Evolutionary conservation across 768 basidiomycete species (phyloP).

Genomic region (Leccinum subgranulosum): DNA sequence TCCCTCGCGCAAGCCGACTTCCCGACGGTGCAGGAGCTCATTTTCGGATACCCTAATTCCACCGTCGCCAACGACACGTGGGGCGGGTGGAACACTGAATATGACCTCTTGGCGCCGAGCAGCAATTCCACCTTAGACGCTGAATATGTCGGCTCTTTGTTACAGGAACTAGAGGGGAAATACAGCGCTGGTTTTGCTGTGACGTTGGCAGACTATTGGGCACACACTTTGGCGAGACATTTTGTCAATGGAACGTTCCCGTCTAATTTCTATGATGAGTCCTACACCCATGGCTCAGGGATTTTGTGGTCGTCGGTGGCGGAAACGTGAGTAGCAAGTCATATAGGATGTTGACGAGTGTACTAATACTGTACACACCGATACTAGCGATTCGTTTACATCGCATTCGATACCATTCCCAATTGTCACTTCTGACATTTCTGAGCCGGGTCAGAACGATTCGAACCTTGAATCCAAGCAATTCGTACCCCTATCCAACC

Average conservation of each 20-base stretch:
- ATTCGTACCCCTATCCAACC: constrained; percentile 29
- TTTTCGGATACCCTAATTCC: constrained; percentile 28
- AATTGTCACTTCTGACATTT: constrained; percentile 31
- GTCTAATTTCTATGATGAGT: constrained; percentile 29
- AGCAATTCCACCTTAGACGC: constrained; percentile 11
- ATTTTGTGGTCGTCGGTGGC: constrained; percentile 33
- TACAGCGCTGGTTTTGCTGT: constrained; percentile 27
- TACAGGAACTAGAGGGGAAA: constrained; percentile 30
- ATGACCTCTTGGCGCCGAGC: constrained; percentile 20
- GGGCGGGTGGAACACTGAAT: constrained; percentile 34
- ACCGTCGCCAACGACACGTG: constrained; percentile 21
- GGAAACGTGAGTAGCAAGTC: constrained; percentile 27
- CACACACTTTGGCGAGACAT: constrained; percentile 32
- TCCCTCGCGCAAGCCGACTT: constrained; percentile 42
- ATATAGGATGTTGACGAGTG: neutral
- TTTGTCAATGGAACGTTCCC: constrained; percentile 37
- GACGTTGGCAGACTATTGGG: constrained; percentile 30
- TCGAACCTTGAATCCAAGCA: constrained; percentile 20
- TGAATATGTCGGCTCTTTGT: constrained; percentile 16
- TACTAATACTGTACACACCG: neutral
- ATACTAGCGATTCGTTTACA: constrained; percentile 31
- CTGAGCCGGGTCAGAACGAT: constrained; percentile 23
- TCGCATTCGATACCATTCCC: constrained; percentile 40
- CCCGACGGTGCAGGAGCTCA: constrained; percentile 37
- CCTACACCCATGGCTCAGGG: constrained; percentile 33